These are phyloP conservation scores for Sedum album DNA, from an alignment of 164 flowering plant genomes.

Conservation along the genomic window DNA sequence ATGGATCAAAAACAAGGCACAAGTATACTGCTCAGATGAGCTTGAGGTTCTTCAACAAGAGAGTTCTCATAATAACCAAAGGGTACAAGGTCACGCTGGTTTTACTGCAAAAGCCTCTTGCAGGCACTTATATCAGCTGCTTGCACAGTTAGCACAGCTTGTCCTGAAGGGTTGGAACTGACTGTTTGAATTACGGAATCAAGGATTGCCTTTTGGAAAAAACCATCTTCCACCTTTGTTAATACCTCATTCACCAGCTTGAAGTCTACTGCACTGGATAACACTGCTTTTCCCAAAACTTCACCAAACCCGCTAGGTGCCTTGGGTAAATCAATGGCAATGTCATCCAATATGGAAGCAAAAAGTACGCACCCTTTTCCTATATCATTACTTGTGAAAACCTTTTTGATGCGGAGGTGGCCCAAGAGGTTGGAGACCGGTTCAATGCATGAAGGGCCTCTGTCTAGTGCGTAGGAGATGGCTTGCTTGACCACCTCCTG, in stretches of 20 bases:
- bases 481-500: neutral
- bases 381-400: neutral
- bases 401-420: neutral
- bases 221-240: neutral
- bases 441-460: neutral
- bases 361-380: neutral
- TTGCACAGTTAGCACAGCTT: neutral
- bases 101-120: too few relatives aligned
- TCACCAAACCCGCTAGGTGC: neutral
- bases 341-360: neutral
- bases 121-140: neutral
- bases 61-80: too few relatives aligned
- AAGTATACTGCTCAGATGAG: too few relatives aligned
- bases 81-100: too few relatives aligned
- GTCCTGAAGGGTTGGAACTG: neutral
- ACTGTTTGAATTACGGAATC: neutral
- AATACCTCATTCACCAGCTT: conserved; percentile 25
- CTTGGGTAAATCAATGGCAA: neutral
- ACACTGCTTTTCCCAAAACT: neutral
- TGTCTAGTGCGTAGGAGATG: neutral
- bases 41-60: too few relatives aligned
- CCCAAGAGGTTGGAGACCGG: neutral
- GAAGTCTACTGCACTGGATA: neutral
- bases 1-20: too few relatives aligned
- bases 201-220: neutral